These are phyloP conservation scores for Solanum megistacrolobum DNA, from an alignment of 257 asterid species.

Conservation along the genomic window DNA sequence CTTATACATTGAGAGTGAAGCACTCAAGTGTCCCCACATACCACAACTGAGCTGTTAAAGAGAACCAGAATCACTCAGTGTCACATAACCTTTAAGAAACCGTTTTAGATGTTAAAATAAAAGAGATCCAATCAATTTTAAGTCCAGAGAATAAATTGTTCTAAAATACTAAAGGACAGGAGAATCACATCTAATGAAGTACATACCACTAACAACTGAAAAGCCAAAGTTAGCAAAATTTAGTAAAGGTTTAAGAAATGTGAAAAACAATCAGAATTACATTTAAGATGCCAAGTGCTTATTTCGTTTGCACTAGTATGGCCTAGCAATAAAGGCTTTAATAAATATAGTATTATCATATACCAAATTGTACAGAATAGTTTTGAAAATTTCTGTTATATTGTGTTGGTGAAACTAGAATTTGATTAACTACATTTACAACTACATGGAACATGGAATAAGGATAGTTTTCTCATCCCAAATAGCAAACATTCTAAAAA, in stretches of 20 bases:
- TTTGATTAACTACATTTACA: not conserved
- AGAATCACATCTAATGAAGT: not conserved
- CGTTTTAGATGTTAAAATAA: not conserved
- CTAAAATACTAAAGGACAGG: not conserved
- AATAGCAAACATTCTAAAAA: not conserved
- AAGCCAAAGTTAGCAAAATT: not conserved
- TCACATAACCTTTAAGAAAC: not conserved
- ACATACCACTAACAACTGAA: not conserved
- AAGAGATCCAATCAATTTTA: not conserved
- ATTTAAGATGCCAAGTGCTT: not conserved
- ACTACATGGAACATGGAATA: not conserved
- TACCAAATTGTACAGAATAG: not conserved
- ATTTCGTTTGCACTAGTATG: not conserved
- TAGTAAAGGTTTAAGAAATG: not conserved
- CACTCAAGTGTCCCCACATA: conserved; percentile 32
- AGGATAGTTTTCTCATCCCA: not conserved
- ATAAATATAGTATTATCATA: not conserved
- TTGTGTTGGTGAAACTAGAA: not conserved
- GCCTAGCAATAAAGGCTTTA: too few relatives aligned
- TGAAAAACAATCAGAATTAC: not conserved
- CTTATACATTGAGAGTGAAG: conserved; percentile 46
- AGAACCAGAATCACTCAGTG: not conserved
- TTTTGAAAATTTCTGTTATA: not conserved
- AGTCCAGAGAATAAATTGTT: not conserved
- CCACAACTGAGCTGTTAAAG: conserved; percentile 9